phyloP scores from a whole-genome alignment of 768 basidiomycete genomes.

The Russula sp. region DNA sequence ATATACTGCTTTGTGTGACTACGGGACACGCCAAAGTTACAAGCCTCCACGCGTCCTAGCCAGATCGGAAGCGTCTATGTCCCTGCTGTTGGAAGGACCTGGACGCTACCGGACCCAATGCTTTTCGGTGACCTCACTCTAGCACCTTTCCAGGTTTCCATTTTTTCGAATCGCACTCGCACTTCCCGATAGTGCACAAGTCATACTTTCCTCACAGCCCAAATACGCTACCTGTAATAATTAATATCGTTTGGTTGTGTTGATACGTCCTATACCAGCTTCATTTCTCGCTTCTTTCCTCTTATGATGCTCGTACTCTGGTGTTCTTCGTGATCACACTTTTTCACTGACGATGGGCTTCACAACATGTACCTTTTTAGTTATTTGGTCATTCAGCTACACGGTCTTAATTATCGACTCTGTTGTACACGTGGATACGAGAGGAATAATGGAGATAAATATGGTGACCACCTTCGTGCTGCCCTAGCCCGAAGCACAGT shows the following conservation, averaged over 20 bases:
- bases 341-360: background rate
- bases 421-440: slow-evolving; percentile 1
- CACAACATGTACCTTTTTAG: slow-evolving; percentile 2
- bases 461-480: background rate
- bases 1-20: background rate
- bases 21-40: background rate
- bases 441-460: background rate
- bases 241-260: background rate
- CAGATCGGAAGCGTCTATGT: background rate
- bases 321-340: background rate
- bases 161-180: background rate
- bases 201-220: background rate
- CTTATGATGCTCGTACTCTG: background rate
- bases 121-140: background rate
- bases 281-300: background rate
- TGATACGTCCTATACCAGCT: slow-evolving; percentile 2
- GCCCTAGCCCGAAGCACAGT: background rate
- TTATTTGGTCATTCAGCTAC: slow-evolving; percentile 12
- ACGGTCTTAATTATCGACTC: background rate
- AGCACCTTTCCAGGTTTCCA: background rate
- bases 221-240: slow-evolving; percentile 1
- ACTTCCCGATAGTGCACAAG: background rate
- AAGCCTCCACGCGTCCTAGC: background rate
- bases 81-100: background rate
- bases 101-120: background rate